Percentiles rank a stretch among this genome's conserved stretches.
phyloP scores from a whole-genome alignment of 2,329 filamentous ascomycete species.

The Trichoderma guizhouense region DNA sequence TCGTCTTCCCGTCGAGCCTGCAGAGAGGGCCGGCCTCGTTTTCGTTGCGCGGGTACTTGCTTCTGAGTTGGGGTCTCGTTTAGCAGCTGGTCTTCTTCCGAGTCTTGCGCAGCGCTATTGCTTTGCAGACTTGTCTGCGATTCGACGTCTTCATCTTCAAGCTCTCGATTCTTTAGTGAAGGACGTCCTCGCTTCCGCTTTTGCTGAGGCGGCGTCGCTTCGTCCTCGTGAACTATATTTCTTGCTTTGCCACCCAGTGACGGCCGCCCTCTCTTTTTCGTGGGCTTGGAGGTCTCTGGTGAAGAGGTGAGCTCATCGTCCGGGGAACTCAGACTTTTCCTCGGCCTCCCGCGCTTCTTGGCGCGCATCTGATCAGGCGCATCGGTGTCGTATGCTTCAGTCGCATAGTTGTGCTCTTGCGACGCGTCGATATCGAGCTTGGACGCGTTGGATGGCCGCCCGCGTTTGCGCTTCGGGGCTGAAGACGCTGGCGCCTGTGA shows the following conservation, averaged over 20 bases:
- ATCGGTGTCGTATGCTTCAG: conserved; percentile 23
- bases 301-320: neutral
- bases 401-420: conserved; percentile 20
- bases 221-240: neutral
- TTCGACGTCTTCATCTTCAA: conserved; percentile 11
- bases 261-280: conserved; percentile 30
- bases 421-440: conserved; percentile 30
- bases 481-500: conserved; percentile 28
- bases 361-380: conserved; percentile 26
- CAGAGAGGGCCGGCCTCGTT: conserved; percentile 23
- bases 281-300: neutral
- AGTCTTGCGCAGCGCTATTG: conserved; percentile 14
- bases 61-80: conserved; percentile 21
- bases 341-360: conserved; percentile 27
- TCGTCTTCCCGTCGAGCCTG: conserved; percentile 8
- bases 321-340: neutral
- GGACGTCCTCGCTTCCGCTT: conserved; percentile 38
- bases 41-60: conserved; percentile 16
- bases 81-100: conserved; percentile 19
- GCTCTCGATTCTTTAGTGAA: conserved; percentile 24
- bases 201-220: conserved; percentile 20
- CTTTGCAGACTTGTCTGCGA: conserved; percentile 3
- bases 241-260: conserved; percentile 19
- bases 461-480: conserved; percentile 43
- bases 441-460: conserved; percentile 41